A percentile compares a stretch with the other conserved stretches of the same genome.
These are phyloP conservation scores for Pseudogymnoascus sp. DNA, from an alignment of 2,329 filamentous ascomycete genomes.

Conservation along the genomic window DNA sequence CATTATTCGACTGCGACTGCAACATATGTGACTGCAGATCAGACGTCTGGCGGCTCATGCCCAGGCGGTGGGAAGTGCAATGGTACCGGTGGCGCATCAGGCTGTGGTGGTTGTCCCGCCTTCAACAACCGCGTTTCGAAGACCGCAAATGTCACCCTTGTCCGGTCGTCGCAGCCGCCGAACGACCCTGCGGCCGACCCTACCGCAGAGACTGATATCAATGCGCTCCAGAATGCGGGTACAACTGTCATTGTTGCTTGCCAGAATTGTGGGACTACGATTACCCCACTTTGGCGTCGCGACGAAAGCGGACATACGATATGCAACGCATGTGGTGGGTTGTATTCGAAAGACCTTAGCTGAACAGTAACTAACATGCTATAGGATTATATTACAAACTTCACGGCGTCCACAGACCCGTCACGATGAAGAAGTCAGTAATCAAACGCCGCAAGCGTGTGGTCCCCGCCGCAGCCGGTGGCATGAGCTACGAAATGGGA, in stretches of 20 bases:
- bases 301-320: conserved; percentile 95
- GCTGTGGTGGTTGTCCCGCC: conserved; percentile 89
- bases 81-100: conserved; percentile 88
- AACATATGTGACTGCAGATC: conserved; percentile 70
- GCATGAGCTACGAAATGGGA: conserved; percentile 22
- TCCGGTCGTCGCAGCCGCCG: conserved; percentile 19
- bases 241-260: conserved; percentile 74
- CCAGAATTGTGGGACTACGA: conserved; percentile 93
- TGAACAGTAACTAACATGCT: conserved; percentile 13
- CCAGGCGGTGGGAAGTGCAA: conserved; percentile 93
- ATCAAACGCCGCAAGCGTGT: conserved; percentile 95
- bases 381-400: conserved; percentile 91
- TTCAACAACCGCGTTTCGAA: conserved; percentile 97
- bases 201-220: conserved; percentile 40
- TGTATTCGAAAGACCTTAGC: background rate
- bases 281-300: conserved; percentile 89
- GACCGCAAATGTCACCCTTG: conserved; percentile 60
- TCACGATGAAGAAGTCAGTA: conserved; percentile 97
- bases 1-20: conserved; percentile 38
- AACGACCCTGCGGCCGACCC: conserved; percentile 23
- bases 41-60: conserved; percentile 74
- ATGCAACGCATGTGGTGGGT: conserved; percentile 93
- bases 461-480: conserved; percentile 61
- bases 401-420: conserved; percentile 83
- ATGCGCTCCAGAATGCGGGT: conserved; percentile 33